These are phyloP conservation scores for Mollisia scopiformis DNA, from an alignment of 2,329 filamentous ascomycete genomes.

Conservation along the genomic window DNA sequence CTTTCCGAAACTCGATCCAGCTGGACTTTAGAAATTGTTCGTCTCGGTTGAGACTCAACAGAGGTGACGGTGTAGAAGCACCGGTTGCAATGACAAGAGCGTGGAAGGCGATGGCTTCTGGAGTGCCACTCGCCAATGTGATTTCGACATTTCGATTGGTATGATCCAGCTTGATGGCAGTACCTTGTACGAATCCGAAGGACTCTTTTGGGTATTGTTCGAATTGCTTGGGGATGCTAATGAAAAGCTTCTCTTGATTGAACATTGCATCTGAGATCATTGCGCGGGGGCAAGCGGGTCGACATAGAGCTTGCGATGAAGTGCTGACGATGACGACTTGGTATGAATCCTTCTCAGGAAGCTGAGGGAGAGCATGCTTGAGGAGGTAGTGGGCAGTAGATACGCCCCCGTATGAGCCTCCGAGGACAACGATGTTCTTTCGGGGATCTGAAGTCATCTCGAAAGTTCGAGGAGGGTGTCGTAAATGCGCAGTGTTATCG, in stretches of 20 bases:
- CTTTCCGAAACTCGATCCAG: conserved; percentile 45
- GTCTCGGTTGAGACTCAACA: conserved; percentile 44
- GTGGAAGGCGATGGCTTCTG: conserved; percentile 42
- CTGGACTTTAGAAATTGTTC: conserved; percentile 36
- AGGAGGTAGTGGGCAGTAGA: conserved; percentile 56
- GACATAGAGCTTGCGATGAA: conserved; percentile 45
- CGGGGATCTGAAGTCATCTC: not conserved
- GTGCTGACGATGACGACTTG: conserved; percentile 47
- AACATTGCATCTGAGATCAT: conserved; percentile 49
- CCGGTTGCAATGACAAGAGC: conserved; percentile 54
- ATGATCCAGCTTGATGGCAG: conserved; percentile 41
- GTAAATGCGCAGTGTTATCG: too few relatives aligned
- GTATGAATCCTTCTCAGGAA: conserved; percentile 41
- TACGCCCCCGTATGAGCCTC: conserved; percentile 55
- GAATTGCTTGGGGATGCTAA: conserved; percentile 42
- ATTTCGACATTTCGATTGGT: conserved; percentile 39
- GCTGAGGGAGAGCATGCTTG: conserved; percentile 50
- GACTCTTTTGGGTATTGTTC: conserved; percentile 39
- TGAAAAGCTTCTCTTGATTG: conserved; percentile 48
- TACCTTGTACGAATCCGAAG: conserved; percentile 48
- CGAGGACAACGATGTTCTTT: conserved; percentile 51
- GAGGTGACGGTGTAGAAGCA: conserved; percentile 46
- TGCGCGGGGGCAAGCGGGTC: conserved; percentile 49
- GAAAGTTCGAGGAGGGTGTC: too few relatives aligned
- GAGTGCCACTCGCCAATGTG: conserved; percentile 3